A percentile compares a stretch with the other conserved stretches of the same genome.
Evolutionary conservation across 2,329 filamentous ascomycete species (phyloP).

Genomic region (Pseudofabraea citricarpa): DNA sequence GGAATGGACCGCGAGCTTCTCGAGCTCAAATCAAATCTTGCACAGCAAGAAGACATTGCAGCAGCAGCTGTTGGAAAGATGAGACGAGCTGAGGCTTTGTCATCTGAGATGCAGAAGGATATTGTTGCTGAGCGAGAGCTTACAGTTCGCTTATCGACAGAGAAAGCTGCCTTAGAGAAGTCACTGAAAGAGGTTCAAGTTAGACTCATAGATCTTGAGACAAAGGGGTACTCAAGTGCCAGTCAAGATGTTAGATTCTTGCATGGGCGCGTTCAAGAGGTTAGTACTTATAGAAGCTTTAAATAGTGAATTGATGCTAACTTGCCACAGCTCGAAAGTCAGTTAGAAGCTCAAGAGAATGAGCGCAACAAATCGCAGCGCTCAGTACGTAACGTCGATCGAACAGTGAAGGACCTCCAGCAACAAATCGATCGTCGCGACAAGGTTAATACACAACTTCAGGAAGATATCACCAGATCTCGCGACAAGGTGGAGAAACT

Average conservation of each 20-base stretch:
- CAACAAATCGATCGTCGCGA: constrained; percentile 89
- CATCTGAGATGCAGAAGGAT: constrained; percentile 88
- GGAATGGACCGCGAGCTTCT: constrained; percentile 84
- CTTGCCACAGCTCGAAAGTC: constrained; percentile 69
- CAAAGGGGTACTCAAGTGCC: constrained; percentile 90
- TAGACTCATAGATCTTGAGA: constrained; percentile 86
- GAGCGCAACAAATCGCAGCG: constrained; percentile 77
- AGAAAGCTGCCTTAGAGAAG: constrained; percentile 88
- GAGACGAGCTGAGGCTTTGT: constrained; percentile 84
- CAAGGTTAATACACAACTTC: constrained; percentile 74
- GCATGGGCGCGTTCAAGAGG: constrained; percentile 91
- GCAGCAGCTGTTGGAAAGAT: constrained; percentile 94
- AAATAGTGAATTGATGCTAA: no score
- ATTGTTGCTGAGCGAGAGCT: constrained; percentile 80
- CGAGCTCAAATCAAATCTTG: constrained; percentile 81
- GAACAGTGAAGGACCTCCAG: constrained; percentile 88
- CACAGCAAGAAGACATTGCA: constrained; percentile 90
- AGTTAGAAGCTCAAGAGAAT: constrained; percentile 78
- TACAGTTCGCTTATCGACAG: constrained; percentile 76
- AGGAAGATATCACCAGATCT: constrained; percentile 78
- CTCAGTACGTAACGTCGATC: constrained; percentile 86
- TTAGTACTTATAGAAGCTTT: constrained; percentile 49
- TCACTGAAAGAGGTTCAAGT: constrained; percentile 85
- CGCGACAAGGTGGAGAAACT: constrained; percentile 90
- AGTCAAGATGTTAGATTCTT: constrained; percentile 95